Evolutionary conservation across 768 basidiomycete genomes (phyloP).

Genomic region (Pisolithus microcarpus): DNA sequence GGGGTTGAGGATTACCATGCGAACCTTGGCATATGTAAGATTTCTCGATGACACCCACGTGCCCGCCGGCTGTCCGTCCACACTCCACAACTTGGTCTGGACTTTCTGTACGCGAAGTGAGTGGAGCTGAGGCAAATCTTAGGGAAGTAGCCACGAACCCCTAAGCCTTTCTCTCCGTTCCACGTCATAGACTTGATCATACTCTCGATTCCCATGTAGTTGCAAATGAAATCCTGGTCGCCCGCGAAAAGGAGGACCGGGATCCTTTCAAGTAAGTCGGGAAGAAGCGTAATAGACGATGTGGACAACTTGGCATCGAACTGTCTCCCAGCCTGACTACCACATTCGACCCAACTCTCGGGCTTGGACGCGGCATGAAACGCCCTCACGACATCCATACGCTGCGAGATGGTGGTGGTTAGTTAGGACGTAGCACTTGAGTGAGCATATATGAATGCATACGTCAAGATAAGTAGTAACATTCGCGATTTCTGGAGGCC

Average conservation of each 20-base stretch:
- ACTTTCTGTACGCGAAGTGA: constrained; percentile 40
- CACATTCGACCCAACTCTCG: constrained; percentile 86
- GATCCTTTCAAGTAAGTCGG: constrained; percentile 69
- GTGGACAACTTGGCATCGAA: constrained; percentile 51
- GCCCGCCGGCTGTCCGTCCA: constrained; percentile 72
- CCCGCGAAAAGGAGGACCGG: constrained; percentile 90
- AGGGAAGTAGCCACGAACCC: constrained; percentile 44
- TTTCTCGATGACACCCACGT: constrained; percentile 89
- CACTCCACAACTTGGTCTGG: constrained; percentile 65
- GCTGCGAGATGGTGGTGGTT: constrained; percentile 37
- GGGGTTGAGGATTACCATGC: constrained; percentile 17
- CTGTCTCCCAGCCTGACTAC: constrained; percentile 52
- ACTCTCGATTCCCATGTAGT: constrained; percentile 84
- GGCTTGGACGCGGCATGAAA: constrained; percentile 76
- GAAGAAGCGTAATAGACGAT: constrained; percentile 71
- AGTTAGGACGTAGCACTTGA: not conserved
- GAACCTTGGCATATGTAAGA: constrained; percentile 82
- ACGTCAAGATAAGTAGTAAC: constrained; percentile 78
- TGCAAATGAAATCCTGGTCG: constrained; percentile 95
- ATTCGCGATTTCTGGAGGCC: constrained; percentile 81
- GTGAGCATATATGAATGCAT: constrained; percentile 24
- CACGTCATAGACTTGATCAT: constrained; percentile 80
- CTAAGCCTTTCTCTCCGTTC: constrained; percentile 79
- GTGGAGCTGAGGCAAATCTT: not conserved
- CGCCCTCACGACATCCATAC: constrained; percentile 70